Percentiles rank a stretch among this genome's conserved stretches.
phyloP scores from a whole-genome alignment of 2,329 filamentous ascomycete genomes.

The Aureobasidium sp. region DNA sequence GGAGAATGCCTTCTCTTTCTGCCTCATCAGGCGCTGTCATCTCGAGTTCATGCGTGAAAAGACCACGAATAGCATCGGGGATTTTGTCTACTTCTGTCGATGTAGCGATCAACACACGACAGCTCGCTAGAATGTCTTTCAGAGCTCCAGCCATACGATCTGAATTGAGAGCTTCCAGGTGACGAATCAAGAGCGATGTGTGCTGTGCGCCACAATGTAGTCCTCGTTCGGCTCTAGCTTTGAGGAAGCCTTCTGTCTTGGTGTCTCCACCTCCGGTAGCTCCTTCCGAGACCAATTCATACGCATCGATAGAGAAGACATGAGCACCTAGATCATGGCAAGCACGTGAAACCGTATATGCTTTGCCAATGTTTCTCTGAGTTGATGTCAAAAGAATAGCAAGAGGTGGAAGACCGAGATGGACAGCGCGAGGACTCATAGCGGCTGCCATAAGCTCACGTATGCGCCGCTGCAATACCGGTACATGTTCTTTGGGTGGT shows the following conservation, averaged over 20 bases:
- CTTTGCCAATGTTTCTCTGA: slow-evolving; percentile 87
- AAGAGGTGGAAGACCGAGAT: slow-evolving; percentile 77
- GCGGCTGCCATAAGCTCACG: slow-evolving; percentile 81
- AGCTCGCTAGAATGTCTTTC: slow-evolving; percentile 71
- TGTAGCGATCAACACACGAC: slow-evolving; percentile 80
- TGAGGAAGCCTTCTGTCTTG: slow-evolving; percentile 85
- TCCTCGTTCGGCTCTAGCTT: slow-evolving; percentile 78
- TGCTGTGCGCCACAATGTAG: slow-evolving; percentile 78
- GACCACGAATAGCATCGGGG: slow-evolving; percentile 75
- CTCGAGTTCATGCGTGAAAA: slow-evolving; percentile 94
- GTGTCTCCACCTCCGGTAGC: slow-evolving; percentile 80
- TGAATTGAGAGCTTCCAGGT: slow-evolving; percentile 83
- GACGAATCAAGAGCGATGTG: slow-evolving; percentile 76
- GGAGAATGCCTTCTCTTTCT: slow-evolving; percentile 81
- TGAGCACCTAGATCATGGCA: slow-evolving; percentile 87
- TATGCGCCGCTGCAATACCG: slow-evolving; percentile 51
- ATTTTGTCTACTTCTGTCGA: slow-evolving; percentile 94
- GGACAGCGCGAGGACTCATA: slow-evolving; percentile 77
- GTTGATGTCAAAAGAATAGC: slow-evolving; percentile 84
- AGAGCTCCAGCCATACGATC: slow-evolving; percentile 82
- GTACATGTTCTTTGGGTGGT: slow-evolving; percentile 33
- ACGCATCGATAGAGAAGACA: slow-evolving; percentile 79
- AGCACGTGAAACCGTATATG: slow-evolving; percentile 65
- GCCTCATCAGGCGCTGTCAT: slow-evolving; percentile 87
- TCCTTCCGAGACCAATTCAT: slow-evolving; percentile 89